Conservation (phyloP, 148 eudicot genomes). For the Chenopodium quinoa region DNA sequence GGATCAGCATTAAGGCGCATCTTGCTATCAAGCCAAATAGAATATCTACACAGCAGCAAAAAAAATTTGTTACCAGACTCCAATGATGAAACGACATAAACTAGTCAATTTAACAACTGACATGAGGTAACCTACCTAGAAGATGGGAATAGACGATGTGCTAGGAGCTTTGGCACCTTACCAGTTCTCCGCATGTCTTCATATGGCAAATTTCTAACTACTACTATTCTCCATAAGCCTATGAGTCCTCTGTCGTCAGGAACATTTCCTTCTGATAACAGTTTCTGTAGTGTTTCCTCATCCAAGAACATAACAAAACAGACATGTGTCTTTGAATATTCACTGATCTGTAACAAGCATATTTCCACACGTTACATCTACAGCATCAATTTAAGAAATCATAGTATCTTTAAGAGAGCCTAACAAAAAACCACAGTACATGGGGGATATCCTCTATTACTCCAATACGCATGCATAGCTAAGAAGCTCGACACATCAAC, state of each 20-base stretch:
- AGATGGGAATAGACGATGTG: conserved; percentile 94
- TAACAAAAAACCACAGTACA: neutral
- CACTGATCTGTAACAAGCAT: conserved; percentile 77
- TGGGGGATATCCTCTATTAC: neutral
- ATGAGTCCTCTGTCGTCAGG: conserved; percentile 71
- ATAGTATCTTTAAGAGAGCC: neutral
- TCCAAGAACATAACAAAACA: conserved; percentile 97
- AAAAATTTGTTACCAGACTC: neutral
- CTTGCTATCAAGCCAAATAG: conserved; percentile 98
- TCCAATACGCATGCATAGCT: neutral
- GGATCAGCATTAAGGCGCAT: conserved; percentile 83
- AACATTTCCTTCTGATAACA: conserved; percentile 68
- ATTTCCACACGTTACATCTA: conserved; percentile 5
- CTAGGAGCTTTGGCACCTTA: conserved; percentile 94
- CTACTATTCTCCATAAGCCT: conserved; percentile 87
- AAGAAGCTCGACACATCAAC: neutral
- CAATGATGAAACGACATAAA: neutral
- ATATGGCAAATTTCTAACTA: conserved; percentile 77
- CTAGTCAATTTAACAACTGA: neutral
- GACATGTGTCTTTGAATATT: conserved; percentile 75
- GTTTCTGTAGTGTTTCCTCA: conserved; percentile 62
- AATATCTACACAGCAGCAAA: conserved; percentile 55
- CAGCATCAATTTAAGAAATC: neutral
- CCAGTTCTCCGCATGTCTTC: conserved; percentile 93
- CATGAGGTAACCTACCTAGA: conserved; percentile 56